phyloP scores from a whole-genome alignment of 805 yeast genomes.

The Barnettozyma salicaria region DNA sequence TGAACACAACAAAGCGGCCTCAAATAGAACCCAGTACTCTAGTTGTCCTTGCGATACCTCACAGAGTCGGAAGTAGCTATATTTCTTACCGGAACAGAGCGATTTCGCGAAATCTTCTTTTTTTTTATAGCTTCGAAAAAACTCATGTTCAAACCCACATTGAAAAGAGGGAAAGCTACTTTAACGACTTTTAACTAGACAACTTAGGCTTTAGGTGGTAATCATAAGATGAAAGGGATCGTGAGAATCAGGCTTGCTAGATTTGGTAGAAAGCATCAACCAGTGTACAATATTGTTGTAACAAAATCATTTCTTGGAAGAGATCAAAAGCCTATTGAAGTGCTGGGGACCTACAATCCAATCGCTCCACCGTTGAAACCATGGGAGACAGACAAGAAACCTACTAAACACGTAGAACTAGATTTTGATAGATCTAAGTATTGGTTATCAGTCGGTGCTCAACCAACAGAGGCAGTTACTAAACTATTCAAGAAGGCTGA shows the following conservation, averaged over 20 bases:
- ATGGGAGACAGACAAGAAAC: slow-evolving; percentile 46
- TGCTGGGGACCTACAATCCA: slow-evolving; percentile 90
- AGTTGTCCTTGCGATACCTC: too few relatives aligned
- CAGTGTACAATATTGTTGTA: slow-evolving; percentile 89
- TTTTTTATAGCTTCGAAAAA: too few relatives aligned
- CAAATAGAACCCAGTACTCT: too few relatives aligned
- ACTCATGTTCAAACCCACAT: too few relatives aligned
- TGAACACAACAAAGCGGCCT: too few relatives aligned
- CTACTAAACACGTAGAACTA: slow-evolving; percentile 71
- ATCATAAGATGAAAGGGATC: slow-evolving; percentile 51
- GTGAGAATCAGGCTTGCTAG: slow-evolving; percentile 88
- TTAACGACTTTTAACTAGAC: too few relatives aligned
- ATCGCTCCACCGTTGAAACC: slow-evolving; percentile 66
- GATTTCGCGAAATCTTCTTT: too few relatives aligned
- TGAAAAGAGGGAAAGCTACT: too few relatives aligned
- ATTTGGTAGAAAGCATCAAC: slow-evolving; percentile 84
- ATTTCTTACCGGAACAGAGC: too few relatives aligned
- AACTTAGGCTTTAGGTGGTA: too few relatives aligned
- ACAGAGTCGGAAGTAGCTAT: too few relatives aligned
- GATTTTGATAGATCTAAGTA: slow-evolving; percentile 89
- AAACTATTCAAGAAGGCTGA: slow-evolving; percentile 77
- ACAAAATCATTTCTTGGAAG: slow-evolving; percentile 71
- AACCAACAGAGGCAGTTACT: slow-evolving; percentile 78
- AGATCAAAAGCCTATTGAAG: slow-evolving; percentile 87
- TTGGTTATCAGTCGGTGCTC: slow-evolving; percentile 98